Base-by-base conservation (phyloP, 2,329 filamentous ascomycete genomes). In the Fusarium coffeatum region DNA sequence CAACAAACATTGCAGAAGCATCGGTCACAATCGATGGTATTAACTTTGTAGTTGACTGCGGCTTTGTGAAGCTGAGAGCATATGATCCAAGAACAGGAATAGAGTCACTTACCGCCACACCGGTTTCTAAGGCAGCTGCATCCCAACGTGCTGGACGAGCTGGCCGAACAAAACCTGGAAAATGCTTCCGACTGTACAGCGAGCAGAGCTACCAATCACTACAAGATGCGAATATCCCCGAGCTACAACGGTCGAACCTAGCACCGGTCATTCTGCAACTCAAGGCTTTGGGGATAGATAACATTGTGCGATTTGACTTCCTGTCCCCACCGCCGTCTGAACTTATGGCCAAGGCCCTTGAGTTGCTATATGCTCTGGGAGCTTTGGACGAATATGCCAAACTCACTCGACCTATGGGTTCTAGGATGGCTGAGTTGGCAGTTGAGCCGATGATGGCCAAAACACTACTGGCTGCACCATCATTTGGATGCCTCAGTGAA, bases 361-460 rank as follows among this genome's bases (percentile, higher is more conserved):
- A 98, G 79, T 84, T 98, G 6, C 87, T 99, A 6, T 97, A 91
- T 78, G 92, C 93, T 1, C 82, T 98, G 8, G 94, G 94, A 9
- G 94, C 94, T 0, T 82, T 99, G 15, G 94, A 98, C 74, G 89
- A 92, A 55, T 95, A 97, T 76, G 94, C 94, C 16, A 97, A 95
- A 77, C 87, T 99, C 28, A 98, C 95, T 4, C 90, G 89, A 72
- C 94, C 96, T 0, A 83, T 98, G n/a, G 96, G 96, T 1, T 85
- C 89, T 64, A 88, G 93, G 45, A 98, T 98, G 94, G 95, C 96
- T 1, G 95, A 98, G 78, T 84, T 99, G 45, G 92, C 94, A 0
- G 88, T 98, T 10, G 93, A 97, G 73, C 96, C 96, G 0, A 98
- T 98, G 93, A 96, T 98, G 87, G 93, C 92, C 9, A 97, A 95